Conservation (phyloP, 2,329 filamentous ascomycete genomes). For the Fusarium sp. region DNA sequence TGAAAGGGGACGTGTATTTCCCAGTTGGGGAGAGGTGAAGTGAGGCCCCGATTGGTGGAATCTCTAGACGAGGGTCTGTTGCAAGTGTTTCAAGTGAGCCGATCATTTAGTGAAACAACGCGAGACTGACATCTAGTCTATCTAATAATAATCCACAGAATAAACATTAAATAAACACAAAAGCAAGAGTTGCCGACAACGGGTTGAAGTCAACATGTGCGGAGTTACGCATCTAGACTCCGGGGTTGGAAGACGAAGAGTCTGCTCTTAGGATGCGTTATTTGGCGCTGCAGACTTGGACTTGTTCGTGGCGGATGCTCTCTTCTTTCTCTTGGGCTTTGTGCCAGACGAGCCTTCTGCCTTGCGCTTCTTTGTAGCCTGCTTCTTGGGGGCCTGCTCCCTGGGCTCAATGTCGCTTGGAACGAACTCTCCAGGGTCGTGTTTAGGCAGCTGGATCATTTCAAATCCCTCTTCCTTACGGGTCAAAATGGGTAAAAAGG, state of each 20-base stretch:
- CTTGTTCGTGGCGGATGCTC: too few species aligned
- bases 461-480: fast-evolving
- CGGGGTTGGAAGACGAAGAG: too few species aligned
- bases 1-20: neutral
- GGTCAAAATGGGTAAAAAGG: constrained; percentile 10
- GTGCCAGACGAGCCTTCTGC: neutral
- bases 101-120: neutral
- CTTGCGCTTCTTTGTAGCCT: neutral
- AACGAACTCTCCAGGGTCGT: constrained; percentile 12
- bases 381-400: neutral
- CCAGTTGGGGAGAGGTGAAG: neutral
- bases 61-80: neutral
- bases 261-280: too few species aligned
- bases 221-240: too few species aligned
- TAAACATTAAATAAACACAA: too few species aligned
- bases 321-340: too few species aligned
- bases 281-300: too few species aligned
- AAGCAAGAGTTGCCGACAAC: too few species aligned
- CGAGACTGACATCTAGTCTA: too few species aligned
- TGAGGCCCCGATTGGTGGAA: constrained; percentile 15
- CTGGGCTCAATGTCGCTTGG: too few species aligned
- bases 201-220: too few species aligned
- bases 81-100: neutral
- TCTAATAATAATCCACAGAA: too few species aligned
- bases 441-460: neutral